A percentile compares a stretch with the other conserved stretches of the same genome.
Evolutionary conservation across 345 rosid species (phyloP).

Genomic region (Noccaea caerulescens): DNA sequence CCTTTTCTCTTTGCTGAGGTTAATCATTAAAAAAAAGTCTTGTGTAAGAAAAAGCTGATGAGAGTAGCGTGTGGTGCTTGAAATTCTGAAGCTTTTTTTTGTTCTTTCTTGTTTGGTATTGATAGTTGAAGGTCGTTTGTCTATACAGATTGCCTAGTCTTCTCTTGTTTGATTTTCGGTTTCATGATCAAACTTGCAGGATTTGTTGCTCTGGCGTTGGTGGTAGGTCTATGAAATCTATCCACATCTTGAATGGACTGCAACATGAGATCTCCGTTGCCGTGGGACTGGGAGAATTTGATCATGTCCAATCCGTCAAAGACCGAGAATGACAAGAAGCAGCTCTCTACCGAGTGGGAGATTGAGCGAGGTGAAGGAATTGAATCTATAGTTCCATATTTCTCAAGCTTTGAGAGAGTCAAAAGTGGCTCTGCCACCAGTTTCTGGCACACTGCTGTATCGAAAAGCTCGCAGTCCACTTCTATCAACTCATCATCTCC

Average conservation of each 20-base stretch:
- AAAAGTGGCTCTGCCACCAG: constrained; percentile 63
- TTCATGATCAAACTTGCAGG: constrained; percentile 28
- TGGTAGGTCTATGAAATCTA: constrained; percentile 46
- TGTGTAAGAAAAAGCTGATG: not conserved
- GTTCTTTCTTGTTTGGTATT: not conserved
- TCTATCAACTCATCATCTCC: constrained; percentile 35
- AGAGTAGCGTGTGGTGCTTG: constrained; percentile 17
- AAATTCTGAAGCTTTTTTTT: not conserved
- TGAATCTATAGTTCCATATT: constrained; percentile 59
- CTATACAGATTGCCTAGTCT: not conserved
- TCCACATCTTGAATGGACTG: constrained; percentile 69
- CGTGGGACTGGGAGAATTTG: constrained; percentile 85
- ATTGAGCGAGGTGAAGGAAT: constrained; percentile 61
- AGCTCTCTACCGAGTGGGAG: constrained; percentile 57
- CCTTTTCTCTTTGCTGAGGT: constrained; percentile 10
- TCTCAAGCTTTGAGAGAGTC: constrained; percentile 52
- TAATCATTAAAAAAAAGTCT: no score
- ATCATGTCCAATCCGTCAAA: constrained; percentile 55
- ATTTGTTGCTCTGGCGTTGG: constrained; percentile 21
- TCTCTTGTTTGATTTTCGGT: constrained; percentile 15
- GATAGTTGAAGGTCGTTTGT: constrained; percentile 1
- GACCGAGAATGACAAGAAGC: constrained; percentile 55
- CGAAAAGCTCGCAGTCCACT: constrained; percentile 45
- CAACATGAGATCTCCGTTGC: constrained; percentile 63
- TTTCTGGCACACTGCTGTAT: constrained; percentile 62